Evolutionary conservation across 768 basidiomycete species (phyloP).

Genomic region (Lactifluus subvellereus): DNA sequence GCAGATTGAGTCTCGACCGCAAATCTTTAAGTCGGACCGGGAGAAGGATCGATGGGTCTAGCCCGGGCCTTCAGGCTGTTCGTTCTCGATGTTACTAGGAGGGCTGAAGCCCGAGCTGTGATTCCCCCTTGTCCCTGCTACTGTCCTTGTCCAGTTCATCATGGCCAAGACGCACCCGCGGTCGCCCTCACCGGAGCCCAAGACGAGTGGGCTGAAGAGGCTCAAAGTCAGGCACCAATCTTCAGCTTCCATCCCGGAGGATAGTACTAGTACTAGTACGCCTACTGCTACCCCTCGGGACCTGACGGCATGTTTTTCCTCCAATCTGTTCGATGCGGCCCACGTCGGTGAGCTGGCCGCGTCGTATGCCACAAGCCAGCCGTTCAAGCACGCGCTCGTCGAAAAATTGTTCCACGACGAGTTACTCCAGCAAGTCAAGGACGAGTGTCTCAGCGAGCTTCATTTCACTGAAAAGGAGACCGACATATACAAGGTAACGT

Average conservation of each 20-base stretch:
- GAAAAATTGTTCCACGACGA: slow-evolving; percentile 80
- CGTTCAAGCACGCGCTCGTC: slow-evolving; percentile 80
- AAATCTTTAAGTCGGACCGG: neutral
- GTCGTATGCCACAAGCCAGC: slow-evolving; percentile 52
- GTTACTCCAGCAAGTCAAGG: slow-evolving; percentile 72
- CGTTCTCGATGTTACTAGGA: neutral
- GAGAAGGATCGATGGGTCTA: slow-evolving; percentile 10
- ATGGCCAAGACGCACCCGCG: slow-evolving; percentile 47
- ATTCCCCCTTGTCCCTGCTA: neutral
- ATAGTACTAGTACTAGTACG: neutral
- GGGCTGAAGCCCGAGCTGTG: neutral
- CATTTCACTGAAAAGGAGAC: slow-evolving; percentile 93
- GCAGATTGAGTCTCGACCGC: neutral
- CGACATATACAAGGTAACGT: slow-evolving; percentile 88
- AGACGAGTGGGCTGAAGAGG: slow-evolving; percentile 34
- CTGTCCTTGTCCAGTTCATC: neutral
- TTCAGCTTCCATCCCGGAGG: slow-evolving; percentile 2
- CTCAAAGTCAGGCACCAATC: slow-evolving; percentile 36
- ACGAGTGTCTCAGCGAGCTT: slow-evolving; percentile 74
- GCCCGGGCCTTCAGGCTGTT: neutral
- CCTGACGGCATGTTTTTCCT: slow-evolving; percentile 39
- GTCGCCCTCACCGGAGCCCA: slow-evolving; percentile 37
- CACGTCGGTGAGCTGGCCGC: slow-evolving; percentile 50
- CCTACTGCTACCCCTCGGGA: slow-evolving; percentile 24
- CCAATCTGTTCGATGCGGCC: slow-evolving; percentile 51